Base-by-base conservation (phyloP, 2,329 filamentous ascomycete species). In the Proliferodiscus dingleyae region DNA sequence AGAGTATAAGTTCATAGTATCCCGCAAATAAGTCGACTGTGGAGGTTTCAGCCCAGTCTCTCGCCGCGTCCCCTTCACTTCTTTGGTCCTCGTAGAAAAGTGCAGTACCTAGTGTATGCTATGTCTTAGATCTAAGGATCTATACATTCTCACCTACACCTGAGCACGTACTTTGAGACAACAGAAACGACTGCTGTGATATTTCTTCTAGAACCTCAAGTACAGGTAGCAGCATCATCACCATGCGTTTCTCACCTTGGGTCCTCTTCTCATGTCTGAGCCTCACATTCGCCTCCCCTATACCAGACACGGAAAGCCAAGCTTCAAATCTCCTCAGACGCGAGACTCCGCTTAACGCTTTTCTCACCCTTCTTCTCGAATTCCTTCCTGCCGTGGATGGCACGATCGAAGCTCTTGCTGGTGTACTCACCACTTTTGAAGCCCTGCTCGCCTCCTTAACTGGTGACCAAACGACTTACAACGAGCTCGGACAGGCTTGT, bases 391-490 rank as follows among this genome's bases (percentile, higher is more conserved):
- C 26, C 2, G n/a, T 60, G 5, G 43, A 55, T 21, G 56, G 51
- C 5, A 47, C 49, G 3, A 50, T 62, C 13, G 24, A 37, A 2
- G 43, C 36, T 3, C 44, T 61, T 1, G 24, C 33, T 6, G 47
- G 47, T 2, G 16, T 60, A 6, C 45, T 62, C 5, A 59, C 57
- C 7, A 21, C 16, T 9, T 56, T 60, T 16, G 55, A 61, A 36
- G 10, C 30, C 2, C 33, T 56, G 24, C 28, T 62, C 18, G 54
- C 53, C 3, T 15, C 33, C 3, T 15, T 59, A 2, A 54, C 54
- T 8, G 56, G 55, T 5, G 42, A 56, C 30, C 46, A 53, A 40
- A 53, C 46, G 0, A 61, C 58, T 1, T 60, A 59, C 38, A 62
- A 62, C 30, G 38, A 59, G 28, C 43, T 61, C 13, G 45, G 49